These are phyloP conservation scores for Paraphoma sp. DNA, from an alignment of 2,329 filamentous ascomycete species.

Conservation along the genomic window DNA sequence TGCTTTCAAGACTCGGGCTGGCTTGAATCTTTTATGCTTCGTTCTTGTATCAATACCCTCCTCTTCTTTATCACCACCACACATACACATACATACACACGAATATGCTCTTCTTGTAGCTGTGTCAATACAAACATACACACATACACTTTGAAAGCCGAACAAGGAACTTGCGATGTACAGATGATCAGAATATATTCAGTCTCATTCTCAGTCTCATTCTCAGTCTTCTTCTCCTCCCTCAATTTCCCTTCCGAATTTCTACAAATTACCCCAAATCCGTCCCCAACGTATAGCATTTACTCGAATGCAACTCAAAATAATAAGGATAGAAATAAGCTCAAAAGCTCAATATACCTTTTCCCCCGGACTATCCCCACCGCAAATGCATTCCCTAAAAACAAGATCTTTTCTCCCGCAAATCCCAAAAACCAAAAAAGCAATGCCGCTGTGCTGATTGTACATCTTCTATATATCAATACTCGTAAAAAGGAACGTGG, in stretches of 20 bases:
- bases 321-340: conserved; percentile 7
- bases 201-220: background rate
- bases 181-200: background rate
- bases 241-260: background rate
- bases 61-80: background rate
- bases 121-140: background rate
- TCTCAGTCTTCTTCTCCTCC: too few relatives aligned
- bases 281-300: background rate
- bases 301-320: background rate
- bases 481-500: background rate
- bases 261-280: background rate
- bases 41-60: background rate
- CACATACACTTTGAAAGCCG: background rate
- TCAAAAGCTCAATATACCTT: background rate
- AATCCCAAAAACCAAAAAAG: too few relatives aligned
- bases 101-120: background rate
- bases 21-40: background rate
- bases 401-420: background rate
- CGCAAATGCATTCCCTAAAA: background rate
- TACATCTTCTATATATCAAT: background rate
- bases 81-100: background rate
- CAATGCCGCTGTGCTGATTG: too few relatives aligned
- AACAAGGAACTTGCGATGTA: background rate
- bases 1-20: background rate
- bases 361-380: background rate